Base-by-base conservation (phyloP, 2,329 filamentous ascomycete genomes). In the Erysiphe pulchra region DNA sequence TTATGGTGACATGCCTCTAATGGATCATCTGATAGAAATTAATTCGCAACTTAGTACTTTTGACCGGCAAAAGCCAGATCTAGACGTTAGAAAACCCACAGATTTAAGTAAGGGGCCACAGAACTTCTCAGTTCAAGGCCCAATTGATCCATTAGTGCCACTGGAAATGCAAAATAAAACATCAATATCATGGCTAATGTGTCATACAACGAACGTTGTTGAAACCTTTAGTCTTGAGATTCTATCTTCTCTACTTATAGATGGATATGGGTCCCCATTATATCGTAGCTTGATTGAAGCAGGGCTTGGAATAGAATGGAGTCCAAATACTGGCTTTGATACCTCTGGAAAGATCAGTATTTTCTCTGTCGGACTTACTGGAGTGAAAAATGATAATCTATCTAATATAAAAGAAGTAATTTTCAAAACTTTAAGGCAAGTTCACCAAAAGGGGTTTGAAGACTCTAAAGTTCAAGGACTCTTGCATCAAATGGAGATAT, bases 201-300 rank as follows among this genome's bases (percentile, higher is more conserved):
- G 85, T 37, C 79, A 93, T 52, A 79, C 82, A 0, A 73, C 75
- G 1, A 73, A 98, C 54, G 70, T 90, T 7, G 66, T 92, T 1
- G 86, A 98, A 60, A 85, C 82, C 0, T 95, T 95, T 60, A 83
- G 84, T 0, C 62, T 94, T 5, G 75, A 80, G 2, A 69, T 98
- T 9, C 64, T 95, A 32, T 83, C 83, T 4, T 84, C 80, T 1
- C 64, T 98, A 14, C 64, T 98, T 10, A 78, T 92, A 64, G 86
- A 93, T 59, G 90, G 90, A 5, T 98, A 95, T 58, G 87, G 90
- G 13, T 94, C 90, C 6, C 90, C 90, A 0, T 63, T 98, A 47
- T 95, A 95, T 60, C 77, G 77, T 49, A 82, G 80, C 1, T 66
- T 98, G 48, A 81, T 98, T 46, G 87, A 95, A 59, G 75, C 80